A percentile compares a stretch with the other conserved stretches of the same genome.
These are phyloP conservation scores for Ceratopteris richardii DNA, from an alignment of 75 land plant genomes.

Conservation along the genomic window DNA sequence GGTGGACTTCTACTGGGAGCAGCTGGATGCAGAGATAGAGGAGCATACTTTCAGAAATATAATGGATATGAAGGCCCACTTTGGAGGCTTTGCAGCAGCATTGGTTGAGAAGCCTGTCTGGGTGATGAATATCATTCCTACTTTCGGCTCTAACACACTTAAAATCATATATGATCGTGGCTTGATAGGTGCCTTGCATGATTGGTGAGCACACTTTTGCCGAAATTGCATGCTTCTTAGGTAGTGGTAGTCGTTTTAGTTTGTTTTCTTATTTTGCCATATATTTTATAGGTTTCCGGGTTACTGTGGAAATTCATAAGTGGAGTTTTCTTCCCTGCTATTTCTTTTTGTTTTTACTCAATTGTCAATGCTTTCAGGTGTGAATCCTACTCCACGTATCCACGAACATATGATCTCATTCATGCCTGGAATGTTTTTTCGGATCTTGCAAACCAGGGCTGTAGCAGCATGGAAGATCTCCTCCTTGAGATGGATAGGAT, in stretches of 20 bases:
- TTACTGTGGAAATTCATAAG: no score
- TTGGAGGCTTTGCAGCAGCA: conserved; percentile 86
- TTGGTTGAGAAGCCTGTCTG: conserved; percentile 64
- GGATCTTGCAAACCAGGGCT: conserved; percentile 46
- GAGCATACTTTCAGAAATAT: conserved; percentile 56
- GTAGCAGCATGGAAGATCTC: conserved; percentile 55
- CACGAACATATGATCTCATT: conserved; percentile 87
- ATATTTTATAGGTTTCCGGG: no score
- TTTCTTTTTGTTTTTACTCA: not conserved
- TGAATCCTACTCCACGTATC: conserved; percentile 91
- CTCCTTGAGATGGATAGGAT: conserved; percentile 94
- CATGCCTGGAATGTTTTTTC: conserved; percentile 82
- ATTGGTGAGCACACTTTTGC: conserved; percentile 45
- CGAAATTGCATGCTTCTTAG: not conserved
- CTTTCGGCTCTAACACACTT: conserved; percentile 64
- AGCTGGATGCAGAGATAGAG: conserved; percentile 38
- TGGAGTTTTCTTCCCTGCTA: not conserved
- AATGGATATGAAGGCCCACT: conserved; percentile 91
- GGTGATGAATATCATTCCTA: conserved; percentile 94
- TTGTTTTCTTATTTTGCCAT: no score
- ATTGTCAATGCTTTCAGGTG: conserved; percentile 42
- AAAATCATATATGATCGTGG: conserved; percentile 79
- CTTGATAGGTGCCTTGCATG: conserved; percentile 63
- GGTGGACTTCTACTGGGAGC: conserved; percentile 66
- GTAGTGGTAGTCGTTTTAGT: not conserved